Evolutionary conservation across 441 rosid genomes (phyloP), one percentile per base, ranked within the genome.

Genomic region (Viola pubescens): DNA sequence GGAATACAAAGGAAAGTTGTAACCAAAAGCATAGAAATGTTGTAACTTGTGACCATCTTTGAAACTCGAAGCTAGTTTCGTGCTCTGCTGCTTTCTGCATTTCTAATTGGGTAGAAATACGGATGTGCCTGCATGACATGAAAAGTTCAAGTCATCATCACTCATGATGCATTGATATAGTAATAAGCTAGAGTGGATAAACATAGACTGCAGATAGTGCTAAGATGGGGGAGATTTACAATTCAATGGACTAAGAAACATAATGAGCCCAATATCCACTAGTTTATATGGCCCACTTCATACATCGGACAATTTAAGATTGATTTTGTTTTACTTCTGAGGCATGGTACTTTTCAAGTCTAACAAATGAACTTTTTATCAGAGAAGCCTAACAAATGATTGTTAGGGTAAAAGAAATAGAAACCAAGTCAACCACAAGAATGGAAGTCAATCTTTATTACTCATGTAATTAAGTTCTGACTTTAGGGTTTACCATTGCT

Each of bases 21-120:
- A 41, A 64, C 51, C 38, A 63, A 48, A 58, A 50, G 13, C 51
- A 55, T 37, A 50, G 48, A 55, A 48, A 59, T 48, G 63, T 65
- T 48, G 5, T 37, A 47, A 57, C 54, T 59, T 44, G 51, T 57
- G 61, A 61, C 73, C 70, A 16, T 54, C 34, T 66, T 62, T 14
- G 37, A 16, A 56, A 61, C 62, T 60, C 9, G 48, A 65, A 65
- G 60, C 61, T 84, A 85, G 10, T 83, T 44, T 0, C 86, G 89
- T 59, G 56, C 73, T 73, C 84, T 79, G 79, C 87, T 79, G 83
- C 96, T 89, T 77, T 92, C 98, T 0, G 91, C 96, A 70, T 84
- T 87, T 73, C 92, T 83, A 61, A 92, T 71, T 41, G 95, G 92
- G 73, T 74, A 73, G 75, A 92, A 92, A 61, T 85, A 85, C 43